Percentiles rank a stretch among this genome's conserved stretches.
Evolutionary conservation across 1,284 basidiomycete genomes (phyloP).

Genomic region (Malassezia japonica): DNA sequence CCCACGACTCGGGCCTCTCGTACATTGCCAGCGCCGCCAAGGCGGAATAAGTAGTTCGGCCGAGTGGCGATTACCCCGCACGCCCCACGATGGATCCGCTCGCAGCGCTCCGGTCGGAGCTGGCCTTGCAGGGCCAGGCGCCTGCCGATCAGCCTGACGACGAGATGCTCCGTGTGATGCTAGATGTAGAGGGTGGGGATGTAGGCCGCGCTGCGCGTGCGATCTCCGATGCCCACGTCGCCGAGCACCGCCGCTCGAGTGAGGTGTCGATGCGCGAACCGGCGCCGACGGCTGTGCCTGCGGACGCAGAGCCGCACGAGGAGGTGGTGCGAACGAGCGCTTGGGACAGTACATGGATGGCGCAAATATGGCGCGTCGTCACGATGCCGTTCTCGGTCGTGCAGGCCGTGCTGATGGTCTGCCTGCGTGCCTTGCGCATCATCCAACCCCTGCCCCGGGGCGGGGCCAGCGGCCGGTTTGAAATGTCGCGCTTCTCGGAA

Average conservation of each 20-base stretch:
- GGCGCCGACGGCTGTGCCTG: too few species aligned
- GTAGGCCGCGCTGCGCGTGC: constrained; percentile 1
- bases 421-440: not conserved
- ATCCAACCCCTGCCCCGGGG: not conserved
- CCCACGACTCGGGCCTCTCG: not conserved
- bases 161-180: constrained; percentile 9
- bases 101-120: constrained; percentile 5
- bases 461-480: not conserved
- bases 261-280: not conserved
- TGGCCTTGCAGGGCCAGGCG: not conserved
- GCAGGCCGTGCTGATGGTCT: not conserved
- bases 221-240: constrained; percentile 10
- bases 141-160: not conserved
- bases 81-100: not conserved
- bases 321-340: not conserved
- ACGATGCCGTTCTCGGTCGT: constrained; percentile 8
- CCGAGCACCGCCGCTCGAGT: constrained; percentile 5
- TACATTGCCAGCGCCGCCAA: constrained; percentile 6
- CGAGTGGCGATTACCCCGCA: not conserved
- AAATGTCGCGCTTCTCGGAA: constrained; percentile 1
- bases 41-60: not conserved
- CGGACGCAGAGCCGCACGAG: too few species aligned
- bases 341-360: constrained; percentile 2
- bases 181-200: constrained; percentile 9
- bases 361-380: not conserved